These are phyloP conservation scores for Bipolaris zeicola DNA, from an alignment of 2,329 filamentous ascomycete species.

Conservation along the genomic window DNA sequence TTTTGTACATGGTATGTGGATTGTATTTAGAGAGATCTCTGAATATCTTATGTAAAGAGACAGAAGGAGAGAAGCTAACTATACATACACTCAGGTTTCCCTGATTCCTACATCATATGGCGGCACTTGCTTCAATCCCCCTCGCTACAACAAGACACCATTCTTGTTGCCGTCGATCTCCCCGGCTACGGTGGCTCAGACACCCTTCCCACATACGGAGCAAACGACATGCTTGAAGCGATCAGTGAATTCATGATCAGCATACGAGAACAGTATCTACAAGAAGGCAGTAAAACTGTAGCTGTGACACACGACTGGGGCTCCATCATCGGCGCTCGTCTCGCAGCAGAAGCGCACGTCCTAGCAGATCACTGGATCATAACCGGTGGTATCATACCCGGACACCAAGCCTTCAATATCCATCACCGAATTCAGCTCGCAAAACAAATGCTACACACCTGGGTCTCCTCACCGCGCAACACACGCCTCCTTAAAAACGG, in stretches of 20 bases:
- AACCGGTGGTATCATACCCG: slow-evolving; percentile 57
- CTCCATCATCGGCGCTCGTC: slow-evolving; percentile 57
- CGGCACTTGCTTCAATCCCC: slow-evolving; percentile 53
- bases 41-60: neutral
- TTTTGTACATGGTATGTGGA: slow-evolving; percentile 56
- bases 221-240: slow-evolving; percentile 59
- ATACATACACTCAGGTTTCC: slow-evolving; percentile 52
- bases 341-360: slow-evolving; percentile 63
- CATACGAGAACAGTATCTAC: slow-evolving; percentile 54
- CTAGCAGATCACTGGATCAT: slow-evolving; percentile 63
- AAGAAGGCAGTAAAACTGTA: slow-evolving; percentile 43
- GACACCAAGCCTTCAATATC: slow-evolving; percentile 52
- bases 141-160: slow-evolving; percentile 46
- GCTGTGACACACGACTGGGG: slow-evolving; percentile 64
- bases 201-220: slow-evolving; percentile 55
- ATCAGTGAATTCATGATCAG: slow-evolving; percentile 60
- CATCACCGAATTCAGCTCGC: slow-evolving; percentile 50
- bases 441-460: slow-evolving; percentile 58
- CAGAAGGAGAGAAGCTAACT: neutral
- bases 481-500: slow-evolving; percentile 54
- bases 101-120: slow-evolving; percentile 64
- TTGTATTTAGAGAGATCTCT: neutral
- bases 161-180: slow-evolving; percentile 61
- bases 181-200: slow-evolving; percentile 66
- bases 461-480: slow-evolving; percentile 52